phyloP scores from a whole-genome alignment of 1,284 basidiomycete genomes.

The Tilletia caries region DNA sequence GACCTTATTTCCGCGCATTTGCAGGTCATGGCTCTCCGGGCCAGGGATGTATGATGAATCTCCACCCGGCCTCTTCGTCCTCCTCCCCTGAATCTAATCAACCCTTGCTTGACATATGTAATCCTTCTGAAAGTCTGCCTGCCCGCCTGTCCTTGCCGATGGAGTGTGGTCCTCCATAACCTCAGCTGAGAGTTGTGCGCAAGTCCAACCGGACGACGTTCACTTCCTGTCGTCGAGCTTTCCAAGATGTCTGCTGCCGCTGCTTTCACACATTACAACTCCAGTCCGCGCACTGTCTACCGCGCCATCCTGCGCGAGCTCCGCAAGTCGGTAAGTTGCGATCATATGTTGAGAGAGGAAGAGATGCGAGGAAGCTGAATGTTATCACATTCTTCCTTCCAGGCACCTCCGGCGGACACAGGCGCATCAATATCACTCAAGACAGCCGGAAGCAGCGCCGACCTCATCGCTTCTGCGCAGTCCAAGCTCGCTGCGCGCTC shows the following conservation, averaged over 20 bases:
- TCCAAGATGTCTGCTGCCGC: slow-evolving; percentile 2
- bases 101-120: no score
- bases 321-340: slow-evolving; percentile 5
- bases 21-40: slow-evolving; percentile 12
- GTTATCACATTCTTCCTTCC: no score
- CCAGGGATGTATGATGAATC: not conserved
- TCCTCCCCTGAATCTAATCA: no score
- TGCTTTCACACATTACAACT: slow-evolving; percentile 1
- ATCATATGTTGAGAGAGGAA: no score
- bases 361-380: no score
- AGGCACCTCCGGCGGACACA: not conserved
- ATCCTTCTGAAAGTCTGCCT: no score
- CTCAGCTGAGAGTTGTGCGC: no score
- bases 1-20: not conserved
- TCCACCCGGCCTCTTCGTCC: not conserved
- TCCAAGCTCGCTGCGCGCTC: not conserved
- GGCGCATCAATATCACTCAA: not conserved
- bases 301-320: slow-evolving; percentile 11
- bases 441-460: not conserved
- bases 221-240: not conserved
- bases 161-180: no score
- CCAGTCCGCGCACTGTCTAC: slow-evolving; percentile 3
- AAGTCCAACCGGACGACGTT: not conserved
- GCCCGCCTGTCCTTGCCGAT: no score
- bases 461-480: slow-evolving; percentile 7